Conservation (phyloP, 1,284 basidiomycete species). For the Tylopilus orsonianus region DNA sequence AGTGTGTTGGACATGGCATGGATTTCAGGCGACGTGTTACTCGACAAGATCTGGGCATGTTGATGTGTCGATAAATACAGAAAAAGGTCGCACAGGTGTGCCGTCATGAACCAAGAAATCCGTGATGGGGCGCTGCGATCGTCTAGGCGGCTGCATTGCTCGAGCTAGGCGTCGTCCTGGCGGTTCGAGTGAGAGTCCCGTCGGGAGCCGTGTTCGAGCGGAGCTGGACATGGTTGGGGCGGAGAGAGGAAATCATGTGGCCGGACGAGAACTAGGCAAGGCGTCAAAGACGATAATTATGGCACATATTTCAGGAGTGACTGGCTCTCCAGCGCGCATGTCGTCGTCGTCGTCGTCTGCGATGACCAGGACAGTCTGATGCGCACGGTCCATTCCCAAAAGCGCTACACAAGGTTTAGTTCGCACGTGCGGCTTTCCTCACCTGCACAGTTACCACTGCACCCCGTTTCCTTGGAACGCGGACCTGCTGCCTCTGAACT, state of each 20-base stretch:
- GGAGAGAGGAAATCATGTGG: constrained; percentile 32
- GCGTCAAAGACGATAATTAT: constrained; percentile 30
- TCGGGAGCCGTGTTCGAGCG: constrained; percentile 30
- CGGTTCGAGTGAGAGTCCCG: no score
- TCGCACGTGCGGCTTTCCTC: constrained; percentile 34
- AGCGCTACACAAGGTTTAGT: constrained; percentile 32
- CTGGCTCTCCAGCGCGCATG: constrained; percentile 2
- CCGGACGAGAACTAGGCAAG: constrained; percentile 20
- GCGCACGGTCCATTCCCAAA: constrained; percentile 32
- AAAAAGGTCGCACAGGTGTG: background rate
- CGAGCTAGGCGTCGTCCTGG: no score
- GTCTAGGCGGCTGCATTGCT: background rate
- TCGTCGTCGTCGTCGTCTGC: constrained; percentile 23
- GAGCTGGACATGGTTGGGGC: constrained; percentile 35
- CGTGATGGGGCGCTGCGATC: no score
- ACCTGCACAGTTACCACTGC: constrained; percentile 30
- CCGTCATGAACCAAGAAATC: background rate
- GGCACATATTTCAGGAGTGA: constrained; percentile 19
- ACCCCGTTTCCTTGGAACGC: constrained; percentile 11
- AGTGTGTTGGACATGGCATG: background rate
- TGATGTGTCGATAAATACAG: constrained; percentile 1
- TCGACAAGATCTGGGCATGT: background rate
- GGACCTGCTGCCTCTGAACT: constrained; percentile 9
- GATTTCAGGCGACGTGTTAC: background rate
- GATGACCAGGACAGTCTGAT: constrained; percentile 13